These are phyloP conservation scores for Medicago ruthenica DNA, from an alignment of 306 rosid genomes.

Conservation along the genomic window DNA sequence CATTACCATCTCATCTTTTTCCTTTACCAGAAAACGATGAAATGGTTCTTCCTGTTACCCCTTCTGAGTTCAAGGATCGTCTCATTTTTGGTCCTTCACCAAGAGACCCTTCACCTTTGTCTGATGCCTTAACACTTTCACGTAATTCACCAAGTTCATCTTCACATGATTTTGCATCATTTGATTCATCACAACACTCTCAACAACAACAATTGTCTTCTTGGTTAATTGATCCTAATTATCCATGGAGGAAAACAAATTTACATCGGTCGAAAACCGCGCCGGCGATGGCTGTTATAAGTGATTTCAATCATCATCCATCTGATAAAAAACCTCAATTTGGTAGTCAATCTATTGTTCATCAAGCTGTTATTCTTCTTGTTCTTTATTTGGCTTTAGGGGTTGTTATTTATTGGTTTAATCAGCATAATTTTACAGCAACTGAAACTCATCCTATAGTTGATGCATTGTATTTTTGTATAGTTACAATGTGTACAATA, in stretches of 20 bases:
- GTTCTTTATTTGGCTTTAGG: conserved; percentile 71
- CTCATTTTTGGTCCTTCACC: conserved; percentile 82
- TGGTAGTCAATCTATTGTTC: conserved; percentile 60
- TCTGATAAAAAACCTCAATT: conserved; percentile 61
- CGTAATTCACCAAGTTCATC: conserved; percentile 58
- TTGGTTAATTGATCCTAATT: conserved; percentile 78
- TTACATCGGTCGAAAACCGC: conserved; percentile 94
- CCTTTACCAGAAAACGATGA: conserved; percentile 79
- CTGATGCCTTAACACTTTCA: conserved; percentile 70
- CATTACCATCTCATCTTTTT: conserved; percentile 39
- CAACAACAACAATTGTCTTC: conserved; percentile 38
- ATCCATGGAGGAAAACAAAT: conserved; percentile 55
- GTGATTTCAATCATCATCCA: conserved; percentile 47
- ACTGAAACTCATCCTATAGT: conserved; percentile 83
- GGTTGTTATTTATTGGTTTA: conserved; percentile 75
- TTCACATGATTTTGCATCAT: conserved; percentile 46
- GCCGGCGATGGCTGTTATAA: conserved; percentile 85
- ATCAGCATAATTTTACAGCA: conserved; percentile 60
- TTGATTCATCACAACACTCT: conserved; percentile 37
- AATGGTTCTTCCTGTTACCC: conserved; percentile 58
- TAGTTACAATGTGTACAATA: conserved; percentile 97
- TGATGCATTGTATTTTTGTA: conserved; percentile 89
- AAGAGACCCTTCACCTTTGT: conserved; percentile 54
- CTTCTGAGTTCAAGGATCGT: conserved; percentile 76
- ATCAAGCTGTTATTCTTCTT: conserved; percentile 74